Evolutionary conservation across 495 filamentous ascomycete species (phyloP).

Genomic region (Lindgomyces ingoldianus): DNA sequence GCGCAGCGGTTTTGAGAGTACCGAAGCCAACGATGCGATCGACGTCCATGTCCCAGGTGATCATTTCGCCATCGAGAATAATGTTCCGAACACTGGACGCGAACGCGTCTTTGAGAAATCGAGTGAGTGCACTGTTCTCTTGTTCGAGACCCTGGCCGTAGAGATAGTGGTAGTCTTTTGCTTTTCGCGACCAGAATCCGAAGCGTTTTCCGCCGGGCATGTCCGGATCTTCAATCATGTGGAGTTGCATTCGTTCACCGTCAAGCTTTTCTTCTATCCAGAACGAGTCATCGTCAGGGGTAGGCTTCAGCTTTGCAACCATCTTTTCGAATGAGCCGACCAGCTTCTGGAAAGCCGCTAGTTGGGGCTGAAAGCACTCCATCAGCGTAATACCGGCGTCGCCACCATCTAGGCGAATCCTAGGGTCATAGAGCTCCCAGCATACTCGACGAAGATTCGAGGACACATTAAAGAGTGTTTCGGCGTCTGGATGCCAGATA

Average conservation of each 20-base stretch:
- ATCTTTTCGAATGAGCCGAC: conserved; percentile 72
- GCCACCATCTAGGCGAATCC: conserved; percentile 70
- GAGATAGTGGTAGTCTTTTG: conserved; percentile 94
- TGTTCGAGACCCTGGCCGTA: conserved; percentile 85
- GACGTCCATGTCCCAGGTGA: conserved; percentile 92
- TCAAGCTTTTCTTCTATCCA: conserved; percentile 99
- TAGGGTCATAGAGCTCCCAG: conserved; percentile 86
- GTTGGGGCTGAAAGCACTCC: conserved; percentile 96
- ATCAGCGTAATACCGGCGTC: conserved; percentile 78
- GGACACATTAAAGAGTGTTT: conserved; percentile 86
- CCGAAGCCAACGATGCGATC: conserved; percentile 87
- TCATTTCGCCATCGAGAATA: conserved; percentile 97
- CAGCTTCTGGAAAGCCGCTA: conserved; percentile 93
- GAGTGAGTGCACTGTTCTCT: conserved; percentile 73
- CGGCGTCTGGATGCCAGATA: conserved; percentile 91
- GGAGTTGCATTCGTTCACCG: conserved; percentile 95
- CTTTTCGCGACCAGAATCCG: conserved; percentile 91
- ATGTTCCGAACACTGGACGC: conserved; percentile 74
- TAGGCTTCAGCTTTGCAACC: conserved; percentile 68
- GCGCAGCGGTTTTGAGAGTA: conserved; percentile 87
- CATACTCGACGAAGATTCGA: conserved; percentile 88
- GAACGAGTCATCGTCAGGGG: conserved; percentile 71
- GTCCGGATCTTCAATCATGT: conserved; percentile 74
- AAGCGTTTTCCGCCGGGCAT: conserved; percentile 72
- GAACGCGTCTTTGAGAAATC: conserved; percentile 79